Evolutionary conservation across 805 yeast genomes (phyloP).

Genomic region (Myxozyma mucilagina): DNA sequence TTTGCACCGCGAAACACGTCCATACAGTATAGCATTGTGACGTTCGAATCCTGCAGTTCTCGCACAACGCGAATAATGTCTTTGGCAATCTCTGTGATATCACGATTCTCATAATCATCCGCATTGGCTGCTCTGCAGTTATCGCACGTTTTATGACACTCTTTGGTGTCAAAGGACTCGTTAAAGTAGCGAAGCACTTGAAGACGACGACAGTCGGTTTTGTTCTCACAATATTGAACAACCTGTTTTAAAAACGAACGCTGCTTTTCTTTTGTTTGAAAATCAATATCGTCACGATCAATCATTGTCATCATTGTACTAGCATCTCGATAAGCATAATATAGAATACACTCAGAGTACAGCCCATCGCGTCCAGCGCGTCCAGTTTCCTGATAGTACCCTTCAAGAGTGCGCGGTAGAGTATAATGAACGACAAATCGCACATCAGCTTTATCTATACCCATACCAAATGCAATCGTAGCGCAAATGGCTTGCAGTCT

Average conservation of each 20-base stretch:
- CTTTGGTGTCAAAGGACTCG: constrained; percentile 67
- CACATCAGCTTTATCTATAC: constrained; percentile 95
- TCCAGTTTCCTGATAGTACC: constrained; percentile 97
- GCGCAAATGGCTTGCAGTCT: constrained; percentile 82
- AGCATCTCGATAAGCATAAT: constrained; percentile 78
- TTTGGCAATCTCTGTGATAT: constrained; percentile 66
- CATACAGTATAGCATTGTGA: constrained; percentile 77
- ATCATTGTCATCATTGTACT: constrained; percentile 74
- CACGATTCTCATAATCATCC: constrained; percentile 51
- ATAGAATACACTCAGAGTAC: constrained; percentile 78
- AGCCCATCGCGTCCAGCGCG: constrained; percentile 97
- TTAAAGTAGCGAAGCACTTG: constrained; percentile 89
- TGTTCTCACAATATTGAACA: constrained; percentile 86
- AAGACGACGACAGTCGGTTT: constrained; percentile 83
- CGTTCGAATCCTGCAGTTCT: constrained; percentile 53
- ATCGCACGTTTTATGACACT: constrained; percentile 78
- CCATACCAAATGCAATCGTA: constrained; percentile 99
- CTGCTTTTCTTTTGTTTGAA: constrained; percentile 71
- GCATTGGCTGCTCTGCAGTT: constrained; percentile 61
- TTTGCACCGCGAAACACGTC: constrained; percentile 79
- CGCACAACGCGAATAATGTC: constrained; percentile 61
- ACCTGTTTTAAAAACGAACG: constrained; percentile 76
- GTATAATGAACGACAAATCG: constrained; percentile 87
- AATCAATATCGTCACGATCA: constrained; percentile 69
- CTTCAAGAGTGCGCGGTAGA: constrained; percentile 87